Conservation (phyloP, 768 basidiomycete species). For the Mycena galericulata region DNA sequence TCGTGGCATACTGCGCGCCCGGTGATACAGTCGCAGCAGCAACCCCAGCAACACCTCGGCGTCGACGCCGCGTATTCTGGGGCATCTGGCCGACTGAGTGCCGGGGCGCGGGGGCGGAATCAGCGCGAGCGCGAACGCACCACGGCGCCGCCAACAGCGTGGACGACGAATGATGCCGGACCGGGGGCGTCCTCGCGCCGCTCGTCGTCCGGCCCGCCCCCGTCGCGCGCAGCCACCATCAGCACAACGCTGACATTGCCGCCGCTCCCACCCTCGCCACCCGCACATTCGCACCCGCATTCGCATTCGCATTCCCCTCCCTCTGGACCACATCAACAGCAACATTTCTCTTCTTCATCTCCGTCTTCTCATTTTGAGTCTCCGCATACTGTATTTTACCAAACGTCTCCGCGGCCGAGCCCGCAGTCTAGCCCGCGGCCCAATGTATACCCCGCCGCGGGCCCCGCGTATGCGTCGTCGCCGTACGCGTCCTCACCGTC, state of each 20-base stretch:
- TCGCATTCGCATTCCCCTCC: constrained; percentile 48
- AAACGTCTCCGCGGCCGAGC: constrained; percentile 63
- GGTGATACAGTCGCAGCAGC: too few species aligned
- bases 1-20: constrained; percentile 57
- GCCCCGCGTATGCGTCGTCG: constrained; percentile 46
- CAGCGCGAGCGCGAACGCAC: constrained; percentile 33
- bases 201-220: constrained; percentile 30
- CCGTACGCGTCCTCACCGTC: constrained; percentile 9
- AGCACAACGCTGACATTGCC: constrained; percentile 23
- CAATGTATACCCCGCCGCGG: constrained; percentile 56
- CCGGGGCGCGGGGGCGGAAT: constrained; percentile 31
- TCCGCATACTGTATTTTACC: constrained; percentile 73
- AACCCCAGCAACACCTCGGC: constrained; percentile 27
- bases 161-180: constrained; percentile 26
- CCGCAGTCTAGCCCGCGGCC: constrained; percentile 51
- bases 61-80: constrained; percentile 25
- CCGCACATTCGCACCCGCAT: constrained; percentile 53
- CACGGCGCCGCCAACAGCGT: constrained; percentile 22
- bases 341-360: too few species aligned
- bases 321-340: constrained; percentile 33
- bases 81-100: constrained; percentile 18
- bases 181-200: constrained; percentile 24
- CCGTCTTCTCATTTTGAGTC: constrained; percentile 48
- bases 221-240: constrained; percentile 20
- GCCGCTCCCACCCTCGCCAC: constrained; percentile 61